Evolutionary conservation across 2,329 filamentous ascomycete genomes (phyloP).

Genomic region (Xylariomycetidae sp.): DNA sequence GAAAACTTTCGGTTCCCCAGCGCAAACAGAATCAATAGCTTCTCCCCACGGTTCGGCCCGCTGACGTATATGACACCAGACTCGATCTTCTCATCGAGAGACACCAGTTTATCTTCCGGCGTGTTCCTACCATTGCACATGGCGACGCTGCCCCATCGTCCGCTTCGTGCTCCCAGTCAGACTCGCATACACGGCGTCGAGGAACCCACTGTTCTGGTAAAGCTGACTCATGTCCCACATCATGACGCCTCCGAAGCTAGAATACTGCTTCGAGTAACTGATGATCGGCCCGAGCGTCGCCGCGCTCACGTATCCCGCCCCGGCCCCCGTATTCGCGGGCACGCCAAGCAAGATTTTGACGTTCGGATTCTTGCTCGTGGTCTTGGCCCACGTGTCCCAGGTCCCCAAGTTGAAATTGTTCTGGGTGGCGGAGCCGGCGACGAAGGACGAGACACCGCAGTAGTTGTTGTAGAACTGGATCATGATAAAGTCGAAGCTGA

Average conservation of each 20-base stretch:
- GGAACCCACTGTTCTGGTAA: constrained; percentile 53
- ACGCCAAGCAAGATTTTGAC: constrained; percentile 60
- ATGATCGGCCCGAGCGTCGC: constrained; percentile 46
- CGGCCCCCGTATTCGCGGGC: constrained; percentile 50
- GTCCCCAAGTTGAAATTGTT: constrained; percentile 56
- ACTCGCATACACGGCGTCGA: constrained; percentile 37
- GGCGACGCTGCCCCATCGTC: too few species aligned
- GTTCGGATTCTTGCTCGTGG: constrained; percentile 49
- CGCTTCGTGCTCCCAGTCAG: too few species aligned
- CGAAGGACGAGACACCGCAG: constrained; percentile 54
- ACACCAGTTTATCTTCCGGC: too few species aligned
- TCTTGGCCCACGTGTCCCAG: constrained; percentile 64
- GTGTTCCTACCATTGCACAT: too few species aligned
- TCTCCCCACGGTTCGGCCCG: too few species aligned
- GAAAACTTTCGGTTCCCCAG: too few species aligned
- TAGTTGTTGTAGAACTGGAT: constrained; percentile 68
- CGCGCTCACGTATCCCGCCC: constrained; percentile 50
- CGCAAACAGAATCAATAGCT: too few species aligned
- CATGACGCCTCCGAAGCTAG: constrained; percentile 64
- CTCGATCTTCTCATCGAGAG: too few species aligned
- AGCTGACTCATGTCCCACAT: constrained; percentile 64
- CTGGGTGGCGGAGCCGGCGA: constrained; percentile 36
- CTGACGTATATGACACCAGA: too few species aligned
- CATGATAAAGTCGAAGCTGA: constrained; percentile 56
- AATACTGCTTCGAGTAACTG: constrained; percentile 47